Conservation (phyloP, 2,329 filamentous ascomycete species). For the Daldinia sp. region DNA sequence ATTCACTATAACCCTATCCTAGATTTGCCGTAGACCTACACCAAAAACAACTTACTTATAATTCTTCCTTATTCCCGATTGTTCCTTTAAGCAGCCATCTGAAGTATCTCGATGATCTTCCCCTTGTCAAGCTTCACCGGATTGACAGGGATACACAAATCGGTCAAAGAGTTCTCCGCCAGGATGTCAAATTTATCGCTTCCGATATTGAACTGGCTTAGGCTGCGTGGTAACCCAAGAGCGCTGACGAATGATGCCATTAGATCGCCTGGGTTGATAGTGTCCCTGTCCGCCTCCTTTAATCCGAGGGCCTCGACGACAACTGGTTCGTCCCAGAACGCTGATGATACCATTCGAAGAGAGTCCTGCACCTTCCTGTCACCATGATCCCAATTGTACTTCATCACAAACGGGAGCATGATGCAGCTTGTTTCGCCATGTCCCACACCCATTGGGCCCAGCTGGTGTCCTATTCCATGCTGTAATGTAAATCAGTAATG, state of each 20-base stretch:
- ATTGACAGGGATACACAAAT: conserved; percentile 27
- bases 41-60: no score
- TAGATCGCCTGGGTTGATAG: conserved; percentile 30
- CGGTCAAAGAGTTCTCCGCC: conserved; percentile 30
- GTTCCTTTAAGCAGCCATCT: conserved; percentile 27
- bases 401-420: conserved; percentile 34
- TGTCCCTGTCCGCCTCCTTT: conserved; percentile 13
- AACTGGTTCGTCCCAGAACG: conserved; percentile 28
- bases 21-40: no score
- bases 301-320: conserved; percentile 27
- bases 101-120: conserved; percentile 36
- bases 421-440: conserved; percentile 40
- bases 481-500: not conserved
- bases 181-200: conserved; percentile 31
- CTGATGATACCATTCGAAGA: conserved; percentile 13
- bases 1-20: no score
- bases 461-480: conserved; percentile 40
- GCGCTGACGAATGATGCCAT: conserved; percentile 30
- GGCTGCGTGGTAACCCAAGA: conserved; percentile 30
- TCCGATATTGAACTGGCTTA: conserved; percentile 34
- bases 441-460: conserved; percentile 36
- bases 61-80: not conserved
- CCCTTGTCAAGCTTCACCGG: conserved; percentile 35
- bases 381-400: conserved; percentile 32
- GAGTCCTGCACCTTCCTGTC: conserved; percentile 14